Percentiles rank a stretch among this genome's conserved stretches.
phyloP scores from a whole-genome alignment of 2,329 filamentous ascomycete species.

The Trichophyton simii region DNA sequence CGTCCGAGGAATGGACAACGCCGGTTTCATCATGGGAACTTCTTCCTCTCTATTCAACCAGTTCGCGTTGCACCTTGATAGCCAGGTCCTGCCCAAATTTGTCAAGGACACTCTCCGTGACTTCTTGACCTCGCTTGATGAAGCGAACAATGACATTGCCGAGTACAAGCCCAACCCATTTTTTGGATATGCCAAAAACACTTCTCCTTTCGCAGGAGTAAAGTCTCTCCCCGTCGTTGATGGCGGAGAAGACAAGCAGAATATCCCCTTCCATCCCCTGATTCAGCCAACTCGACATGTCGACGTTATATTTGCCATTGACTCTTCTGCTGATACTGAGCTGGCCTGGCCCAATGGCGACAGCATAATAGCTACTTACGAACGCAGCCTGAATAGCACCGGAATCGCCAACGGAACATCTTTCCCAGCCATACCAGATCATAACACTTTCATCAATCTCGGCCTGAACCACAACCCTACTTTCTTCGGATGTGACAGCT shows the following conservation, averaged over 20 bases:
- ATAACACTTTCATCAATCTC: constrained; percentile 66
- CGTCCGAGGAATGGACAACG: constrained; percentile 68
- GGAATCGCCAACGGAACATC: constrained; percentile 52
- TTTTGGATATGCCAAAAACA: constrained; percentile 47
- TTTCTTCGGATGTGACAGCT: constrained; percentile 66
- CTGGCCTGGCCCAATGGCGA: constrained; percentile 67
- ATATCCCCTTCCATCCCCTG: constrained; percentile 65
- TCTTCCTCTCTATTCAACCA: constrained; percentile 76
- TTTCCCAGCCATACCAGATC: constrained; percentile 61
- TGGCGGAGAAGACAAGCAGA: constrained; percentile 65
- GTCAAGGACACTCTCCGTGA: constrained; percentile 41
- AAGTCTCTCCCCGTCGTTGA: constrained; percentile 58
- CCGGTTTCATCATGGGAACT: constrained; percentile 74
- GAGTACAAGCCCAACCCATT: constrained; percentile 67
- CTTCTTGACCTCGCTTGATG: constrained; percentile 45
- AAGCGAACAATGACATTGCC: constrained; percentile 58
- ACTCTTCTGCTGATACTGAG: constrained; percentile 60
- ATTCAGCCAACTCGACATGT: constrained; percentile 60
- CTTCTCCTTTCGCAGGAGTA: constrained; percentile 45
- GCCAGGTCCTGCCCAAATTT: constrained; percentile 36
- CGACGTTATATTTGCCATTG: constrained; percentile 71
- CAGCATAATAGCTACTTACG: constrained; percentile 59
- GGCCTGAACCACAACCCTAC: constrained; percentile 61
- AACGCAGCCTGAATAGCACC: constrained; percentile 46
- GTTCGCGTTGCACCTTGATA: constrained; percentile 54